Evolutionary conservation across 2,329 filamentous ascomycete species (phyloP), one percentile per base, ranked within the genome.

Genomic region (Colletotrichum sp.): DNA sequence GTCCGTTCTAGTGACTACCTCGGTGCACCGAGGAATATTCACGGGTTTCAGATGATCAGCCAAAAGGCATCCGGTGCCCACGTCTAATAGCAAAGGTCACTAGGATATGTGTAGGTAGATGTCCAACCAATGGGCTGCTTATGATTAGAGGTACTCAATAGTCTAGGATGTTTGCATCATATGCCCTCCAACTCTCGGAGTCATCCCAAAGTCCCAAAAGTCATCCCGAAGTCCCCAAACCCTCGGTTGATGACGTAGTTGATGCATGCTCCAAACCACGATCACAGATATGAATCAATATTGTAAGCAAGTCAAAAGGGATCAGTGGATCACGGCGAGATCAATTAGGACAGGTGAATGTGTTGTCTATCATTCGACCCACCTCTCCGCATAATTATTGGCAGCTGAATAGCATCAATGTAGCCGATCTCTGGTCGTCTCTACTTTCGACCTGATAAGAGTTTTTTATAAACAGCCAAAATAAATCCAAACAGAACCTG

Each of bases 401-500:
- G 10, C n/a, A 12, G 43, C 18, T 3, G 9, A 48, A 48, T 48
- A 48, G 43, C n/a, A 21, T 48, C 43, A 21, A 21, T 7, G n/a
- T 0, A 48, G 9, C 0, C n/a, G 43, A 48, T 48, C 43, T 7
- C n/a, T 0, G 10, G 43, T 21, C 10, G 1, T 21, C 9, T 48
- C 43, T 48, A 7, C 38, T 13, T 21, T n/a, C 1, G 18, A 48
- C 2, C n/a, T n/a, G 43, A 21, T 21, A 13, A 21, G n/a, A 48
- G n/a, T 21, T 21, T 48, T 48, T 1, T 0, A 9, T 1, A 3
- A 13, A 21, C 0, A 48, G 43, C 43, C 5, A 48, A 48, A 48
- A 1, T 48, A 4, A 2, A 21, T 48, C 43, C 43, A 7, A 48
- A 21, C 0, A 21, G n/a, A 48, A 48, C n/a, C 10, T 3, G n/a